Evolutionary conservation across 192 early-diverging fungal species (phyloP).

Genomic region (Podochytrium sp.): DNA sequence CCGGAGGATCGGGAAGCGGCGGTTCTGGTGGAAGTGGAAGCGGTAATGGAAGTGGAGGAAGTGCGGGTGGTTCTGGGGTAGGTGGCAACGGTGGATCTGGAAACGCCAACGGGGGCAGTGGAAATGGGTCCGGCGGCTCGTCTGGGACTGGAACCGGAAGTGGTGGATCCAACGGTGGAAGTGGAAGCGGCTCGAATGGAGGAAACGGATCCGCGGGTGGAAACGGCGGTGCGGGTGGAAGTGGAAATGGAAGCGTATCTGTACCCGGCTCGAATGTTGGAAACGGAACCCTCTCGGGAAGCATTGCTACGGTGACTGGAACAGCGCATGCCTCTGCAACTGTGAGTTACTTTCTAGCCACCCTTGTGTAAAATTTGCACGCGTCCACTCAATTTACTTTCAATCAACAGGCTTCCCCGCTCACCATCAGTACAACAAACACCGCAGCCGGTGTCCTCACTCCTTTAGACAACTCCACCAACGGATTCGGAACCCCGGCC

Average conservation of each 20-base stretch:
- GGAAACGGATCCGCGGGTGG: neutral
- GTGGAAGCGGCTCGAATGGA: neutral
- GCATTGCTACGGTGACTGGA: neutral
- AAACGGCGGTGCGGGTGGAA: neutral
- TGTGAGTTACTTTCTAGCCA: no score
- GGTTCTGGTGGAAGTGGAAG: neutral
- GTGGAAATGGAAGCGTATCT: conserved; percentile 7
- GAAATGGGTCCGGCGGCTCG: neutral
- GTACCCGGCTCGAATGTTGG: neutral
- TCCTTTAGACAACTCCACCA: no score
- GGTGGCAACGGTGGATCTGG: neutral
- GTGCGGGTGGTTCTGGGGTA: neutral
- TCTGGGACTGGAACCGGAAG: conserved; percentile 2
- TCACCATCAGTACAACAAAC: no score
- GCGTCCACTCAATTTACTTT: no score
- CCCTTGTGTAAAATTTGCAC: no score
- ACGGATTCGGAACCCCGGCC: neutral
- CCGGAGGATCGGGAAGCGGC: neutral
- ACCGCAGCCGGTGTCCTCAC: no score
- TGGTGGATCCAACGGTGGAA: neutral
- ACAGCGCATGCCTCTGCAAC: no score
- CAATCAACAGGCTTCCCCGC: no score
- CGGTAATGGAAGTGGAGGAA: neutral
- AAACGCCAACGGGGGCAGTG: neutral
- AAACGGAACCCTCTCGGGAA: neutral